Percentiles rank a stretch among this genome's conserved stretches.
phyloP scores from a whole-genome alignment of 108 stramenopile species.

The Skeletonema potamos region DNA sequence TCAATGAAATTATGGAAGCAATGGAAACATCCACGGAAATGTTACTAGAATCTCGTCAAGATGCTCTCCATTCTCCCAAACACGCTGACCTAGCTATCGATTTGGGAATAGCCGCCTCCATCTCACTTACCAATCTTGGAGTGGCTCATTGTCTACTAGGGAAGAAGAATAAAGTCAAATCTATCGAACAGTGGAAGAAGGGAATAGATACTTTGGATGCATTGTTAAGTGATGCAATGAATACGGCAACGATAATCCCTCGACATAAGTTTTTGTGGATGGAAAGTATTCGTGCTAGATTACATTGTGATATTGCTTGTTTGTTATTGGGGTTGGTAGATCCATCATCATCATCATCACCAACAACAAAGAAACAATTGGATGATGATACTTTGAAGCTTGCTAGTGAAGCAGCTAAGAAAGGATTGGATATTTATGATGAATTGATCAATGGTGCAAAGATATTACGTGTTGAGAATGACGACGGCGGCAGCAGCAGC shows the following conservation, averaged over 20 bases:
- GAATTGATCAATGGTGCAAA: conserved; percentile 40
- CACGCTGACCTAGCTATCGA: conserved; percentile 30
- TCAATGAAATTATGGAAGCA: conserved; percentile 29
- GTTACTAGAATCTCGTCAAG: conserved; percentile 41
- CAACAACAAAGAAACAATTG: neutral
- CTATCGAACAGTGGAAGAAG: conserved; percentile 21
- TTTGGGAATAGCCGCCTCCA: conserved; percentile 39
- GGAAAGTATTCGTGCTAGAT: conserved; percentile 40
- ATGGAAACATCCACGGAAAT: conserved; percentile 41
- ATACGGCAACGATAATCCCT: conserved; percentile 24
- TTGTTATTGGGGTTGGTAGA: conserved; percentile 14
- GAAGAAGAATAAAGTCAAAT: neutral
- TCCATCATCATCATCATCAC: neutral
- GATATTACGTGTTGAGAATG: conserved; percentile 1
- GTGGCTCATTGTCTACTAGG: conserved; percentile 9
- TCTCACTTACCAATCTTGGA: conserved; percentile 36
- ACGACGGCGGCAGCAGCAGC: neutral
- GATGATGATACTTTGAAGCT: conserved; percentile 46
- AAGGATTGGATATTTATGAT: conserved; percentile 62
- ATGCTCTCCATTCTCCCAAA: conserved; percentile 23
- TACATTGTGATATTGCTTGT: conserved; percentile 46
- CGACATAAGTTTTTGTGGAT: conserved; percentile 30
- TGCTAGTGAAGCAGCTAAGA: conserved; percentile 72
- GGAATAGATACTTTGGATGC: conserved; percentile 30
- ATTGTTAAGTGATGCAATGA: conserved; percentile 21